Conservation (phyloP, 164 flowering plant genomes). For the Magnolia kwangsiensis region DNA sequence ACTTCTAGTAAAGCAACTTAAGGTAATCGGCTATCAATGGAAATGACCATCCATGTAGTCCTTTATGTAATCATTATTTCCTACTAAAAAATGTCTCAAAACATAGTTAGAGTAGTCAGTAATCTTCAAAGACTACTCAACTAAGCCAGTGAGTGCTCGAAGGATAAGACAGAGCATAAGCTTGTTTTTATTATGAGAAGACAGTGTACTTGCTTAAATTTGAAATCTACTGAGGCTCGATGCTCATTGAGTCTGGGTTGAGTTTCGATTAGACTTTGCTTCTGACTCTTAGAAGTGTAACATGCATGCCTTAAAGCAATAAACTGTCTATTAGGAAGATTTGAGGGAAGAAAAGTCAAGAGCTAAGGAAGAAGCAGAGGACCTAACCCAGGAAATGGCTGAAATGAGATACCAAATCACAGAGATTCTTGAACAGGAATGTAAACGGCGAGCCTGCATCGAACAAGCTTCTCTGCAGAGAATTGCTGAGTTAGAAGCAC, state of each 20-base stretch:
- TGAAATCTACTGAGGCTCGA: neutral
- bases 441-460: conserved; percentile 72
- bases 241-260: neutral
- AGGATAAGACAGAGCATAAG: neutral
- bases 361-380: conserved; percentile 83
- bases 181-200: neutral
- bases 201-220: too few relatives aligned
- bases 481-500: conserved; percentile 74
- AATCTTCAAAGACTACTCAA: neutral
- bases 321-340: conserved; percentile 47
- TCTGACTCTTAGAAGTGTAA: neutral
- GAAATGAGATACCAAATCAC: conserved; percentile 84
- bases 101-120: neutral
- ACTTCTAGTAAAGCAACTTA: conserved; percentile 57
- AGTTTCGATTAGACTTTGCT: neutral
- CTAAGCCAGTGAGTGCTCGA: neutral
- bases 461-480: conserved; percentile 85
- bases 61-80: neutral
- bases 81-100: neutral
- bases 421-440: conserved; percentile 86
- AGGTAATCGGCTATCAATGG: conserved; percentile 35
- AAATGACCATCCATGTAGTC: too few relatives aligned
- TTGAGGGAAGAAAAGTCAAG: conserved; percentile 61
- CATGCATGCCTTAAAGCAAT: conserved; percentile 5
- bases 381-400: conserved; percentile 89